A percentile compares a stretch with the other conserved stretches of the same genome.
phyloP scores from a whole-genome alignment of 345 rosid species.

The Adansonia digitata region DNA sequence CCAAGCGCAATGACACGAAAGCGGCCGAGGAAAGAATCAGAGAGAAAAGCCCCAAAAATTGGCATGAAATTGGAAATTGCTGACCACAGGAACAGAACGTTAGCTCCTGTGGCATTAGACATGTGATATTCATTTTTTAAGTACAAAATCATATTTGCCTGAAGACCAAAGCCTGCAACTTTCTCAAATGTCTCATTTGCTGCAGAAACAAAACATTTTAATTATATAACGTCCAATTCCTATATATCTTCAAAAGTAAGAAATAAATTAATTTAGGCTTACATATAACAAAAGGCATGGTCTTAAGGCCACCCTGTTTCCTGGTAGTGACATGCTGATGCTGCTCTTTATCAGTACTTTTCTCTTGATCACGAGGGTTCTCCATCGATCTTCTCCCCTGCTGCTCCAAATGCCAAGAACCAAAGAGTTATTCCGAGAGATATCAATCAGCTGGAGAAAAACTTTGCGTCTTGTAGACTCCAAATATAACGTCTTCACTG shows the following conservation, averaged over 20 bases:
- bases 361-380: not conserved
- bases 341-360: not conserved
- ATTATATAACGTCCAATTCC: not conserved
- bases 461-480: not conserved
- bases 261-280: not conserved
- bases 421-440: not conserved
- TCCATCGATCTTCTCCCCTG: not conserved
- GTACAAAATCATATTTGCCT: slow-evolving; percentile 42
- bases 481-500: not conserved
- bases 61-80: slow-evolving; percentile 41
- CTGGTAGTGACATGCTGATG: slow-evolving; percentile 1
- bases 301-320: slow-evolving; percentile 43
- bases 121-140: slow-evolving; percentile 33
- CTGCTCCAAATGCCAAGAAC: not conserved
- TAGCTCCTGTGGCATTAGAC: slow-evolving; percentile 26
- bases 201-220: slow-evolving; percentile 19
- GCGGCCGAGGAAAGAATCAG: slow-evolving; percentile 52
- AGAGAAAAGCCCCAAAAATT: slow-evolving; percentile 38
- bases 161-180: slow-evolving; percentile 42
- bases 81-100: slow-evolving; percentile 37
- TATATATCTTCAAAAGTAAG: not conserved
- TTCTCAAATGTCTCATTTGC: slow-evolving; percentile 55
- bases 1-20: slow-evolving; percentile 35
- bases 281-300: slow-evolving; percentile 54
- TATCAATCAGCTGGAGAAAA: not conserved